phyloP scores from a whole-genome alignment of 2,329 filamentous ascomycete species.

The Paecilomyces sp. region DNA sequence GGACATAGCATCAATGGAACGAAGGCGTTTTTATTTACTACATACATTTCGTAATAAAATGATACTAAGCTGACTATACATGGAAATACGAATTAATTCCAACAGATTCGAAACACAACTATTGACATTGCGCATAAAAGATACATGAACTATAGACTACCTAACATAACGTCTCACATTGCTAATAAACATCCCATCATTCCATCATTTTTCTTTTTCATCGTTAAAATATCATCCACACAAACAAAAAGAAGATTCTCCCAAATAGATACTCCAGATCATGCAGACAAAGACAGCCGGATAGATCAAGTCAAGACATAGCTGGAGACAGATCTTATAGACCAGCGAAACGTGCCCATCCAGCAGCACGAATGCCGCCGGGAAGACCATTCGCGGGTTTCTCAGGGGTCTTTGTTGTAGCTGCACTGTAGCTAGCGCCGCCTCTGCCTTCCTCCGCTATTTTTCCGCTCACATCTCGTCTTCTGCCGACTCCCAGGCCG shows the following conservation, averaged over 20 bases:
- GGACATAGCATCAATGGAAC: background rate
- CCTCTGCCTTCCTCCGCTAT: conserved; percentile 39
- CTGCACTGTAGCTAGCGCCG: conserved; percentile 12
- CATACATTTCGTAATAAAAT: no score
- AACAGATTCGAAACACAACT: background rate
- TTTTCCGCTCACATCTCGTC: conserved; percentile 42
- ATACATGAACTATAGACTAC: background rate
- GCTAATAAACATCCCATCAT: background rate
- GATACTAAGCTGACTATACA: no score
- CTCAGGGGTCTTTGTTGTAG: conserved; percentile 6
- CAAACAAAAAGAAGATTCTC: background rate
- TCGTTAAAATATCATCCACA: background rate
- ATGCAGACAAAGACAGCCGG: background rate
- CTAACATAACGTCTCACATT: background rate
- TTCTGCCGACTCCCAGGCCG: conserved; percentile 36
- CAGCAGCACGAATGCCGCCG: conserved; percentile 29
- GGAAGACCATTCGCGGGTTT: conserved; percentile 9
- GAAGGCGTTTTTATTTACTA: background rate
- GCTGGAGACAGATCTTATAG: conserved; percentile 17
- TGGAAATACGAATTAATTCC: no score
- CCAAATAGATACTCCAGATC: background rate
- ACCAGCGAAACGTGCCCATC: conserved; percentile 41
- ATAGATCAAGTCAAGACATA: background rate
- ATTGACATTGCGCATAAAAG: background rate
- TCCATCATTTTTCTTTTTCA: background rate